Percentiles rank a stretch among this genome's conserved stretches.
Evolutionary conservation across 1,139 yeast species (phyloP).

Genomic region (Suhomyces yuchorum): DNA sequence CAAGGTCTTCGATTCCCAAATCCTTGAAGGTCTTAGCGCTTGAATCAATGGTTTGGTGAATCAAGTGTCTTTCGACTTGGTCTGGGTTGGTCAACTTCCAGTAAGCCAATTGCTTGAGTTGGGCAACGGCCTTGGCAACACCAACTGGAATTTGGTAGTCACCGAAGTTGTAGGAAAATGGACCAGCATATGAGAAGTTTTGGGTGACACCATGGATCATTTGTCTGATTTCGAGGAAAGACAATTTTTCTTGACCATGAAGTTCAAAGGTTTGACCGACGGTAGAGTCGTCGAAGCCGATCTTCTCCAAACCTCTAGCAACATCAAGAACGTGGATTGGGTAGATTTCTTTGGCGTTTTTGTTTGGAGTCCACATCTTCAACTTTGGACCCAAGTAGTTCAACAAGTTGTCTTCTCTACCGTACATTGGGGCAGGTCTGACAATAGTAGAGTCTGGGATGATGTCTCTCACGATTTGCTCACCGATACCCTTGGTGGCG

Average conservation of each 20-base stretch:
- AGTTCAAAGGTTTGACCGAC: constrained; percentile 77
- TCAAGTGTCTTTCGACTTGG: constrained; percentile 72
- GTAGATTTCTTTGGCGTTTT: constrained; percentile 61
- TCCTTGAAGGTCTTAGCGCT: constrained; percentile 68
- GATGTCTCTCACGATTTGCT: constrained; percentile 65
- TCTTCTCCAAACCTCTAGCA: constrained; percentile 75
- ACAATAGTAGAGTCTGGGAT: constrained; percentile 81
- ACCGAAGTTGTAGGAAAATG: constrained; percentile 57
- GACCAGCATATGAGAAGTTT: constrained; percentile 58
- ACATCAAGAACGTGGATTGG: constrained; percentile 83
- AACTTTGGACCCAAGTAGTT: constrained; percentile 61
- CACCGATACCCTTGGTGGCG: constrained; percentile 83
- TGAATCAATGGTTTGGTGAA: constrained; percentile 66
- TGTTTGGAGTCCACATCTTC: constrained; percentile 65
- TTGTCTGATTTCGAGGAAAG: constrained; percentile 67
- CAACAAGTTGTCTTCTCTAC: constrained; percentile 73
- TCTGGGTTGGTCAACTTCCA: constrained; percentile 76
- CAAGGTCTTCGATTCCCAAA: constrained; percentile 67
- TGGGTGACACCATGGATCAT: constrained; percentile 68
- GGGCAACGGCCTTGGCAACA: constrained; percentile 49
- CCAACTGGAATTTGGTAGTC: constrained; percentile 42
- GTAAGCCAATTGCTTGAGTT: constrained; percentile 57
- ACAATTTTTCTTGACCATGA: constrained; percentile 68
- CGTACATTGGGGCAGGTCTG: constrained; percentile 82
- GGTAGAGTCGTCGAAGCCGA: constrained; percentile 81